These are phyloP conservation scores for Cyathus striatus DNA, from an alignment of 768 basidiomycete species.

Conservation along the genomic window DNA sequence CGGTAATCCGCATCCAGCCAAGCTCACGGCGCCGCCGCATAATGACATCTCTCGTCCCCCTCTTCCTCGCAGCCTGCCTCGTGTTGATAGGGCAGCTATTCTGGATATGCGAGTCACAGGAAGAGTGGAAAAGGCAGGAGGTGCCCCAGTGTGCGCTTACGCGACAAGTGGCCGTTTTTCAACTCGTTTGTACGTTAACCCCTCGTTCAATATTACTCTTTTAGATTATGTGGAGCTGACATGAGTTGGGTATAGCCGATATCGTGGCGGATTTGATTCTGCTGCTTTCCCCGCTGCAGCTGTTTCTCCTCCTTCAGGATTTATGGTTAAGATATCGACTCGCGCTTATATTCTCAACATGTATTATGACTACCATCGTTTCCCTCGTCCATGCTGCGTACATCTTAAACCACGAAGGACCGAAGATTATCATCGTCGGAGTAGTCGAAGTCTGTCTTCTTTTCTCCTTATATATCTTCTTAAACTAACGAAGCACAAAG, in stretches of 20 bases:
- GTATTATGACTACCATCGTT: slow-evolving; percentile 8
- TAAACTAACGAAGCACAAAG: not conserved
- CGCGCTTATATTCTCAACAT: slow-evolving; percentile 9
- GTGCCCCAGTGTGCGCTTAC: not conserved
- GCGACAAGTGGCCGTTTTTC: not conserved
- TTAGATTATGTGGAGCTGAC: too few relatives aligned
- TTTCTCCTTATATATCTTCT: not conserved
- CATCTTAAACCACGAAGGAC: slow-evolving; percentile 18
- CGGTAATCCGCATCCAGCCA: slow-evolving; percentile 22
- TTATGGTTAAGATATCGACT: slow-evolving; percentile 3
- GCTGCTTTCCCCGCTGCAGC: slow-evolving; percentile 3
- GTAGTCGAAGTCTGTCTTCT: slow-evolving; percentile 15
- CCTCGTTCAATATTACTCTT: too few relatives aligned
- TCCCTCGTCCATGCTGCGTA: slow-evolving; percentile 21
- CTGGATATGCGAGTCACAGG: not conserved
- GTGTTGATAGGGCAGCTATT: not conserved
- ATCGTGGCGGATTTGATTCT: slow-evolving; percentile 3
- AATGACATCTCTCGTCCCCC: slow-evolving; percentile 5
- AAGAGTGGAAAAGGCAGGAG: not conserved
- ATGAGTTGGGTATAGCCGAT: not conserved
- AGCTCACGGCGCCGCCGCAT: slow-evolving; percentile 8
- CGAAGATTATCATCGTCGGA: slow-evolving; percentile 22
- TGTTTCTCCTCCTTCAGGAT: slow-evolving; percentile 4
- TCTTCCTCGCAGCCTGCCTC: not conserved
- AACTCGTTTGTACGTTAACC: not conserved